Evolutionary conservation across 2,329 filamentous ascomycete genomes (phyloP).

Genomic region (Ophiognomonia clavigignenti-juglandacearum): DNA sequence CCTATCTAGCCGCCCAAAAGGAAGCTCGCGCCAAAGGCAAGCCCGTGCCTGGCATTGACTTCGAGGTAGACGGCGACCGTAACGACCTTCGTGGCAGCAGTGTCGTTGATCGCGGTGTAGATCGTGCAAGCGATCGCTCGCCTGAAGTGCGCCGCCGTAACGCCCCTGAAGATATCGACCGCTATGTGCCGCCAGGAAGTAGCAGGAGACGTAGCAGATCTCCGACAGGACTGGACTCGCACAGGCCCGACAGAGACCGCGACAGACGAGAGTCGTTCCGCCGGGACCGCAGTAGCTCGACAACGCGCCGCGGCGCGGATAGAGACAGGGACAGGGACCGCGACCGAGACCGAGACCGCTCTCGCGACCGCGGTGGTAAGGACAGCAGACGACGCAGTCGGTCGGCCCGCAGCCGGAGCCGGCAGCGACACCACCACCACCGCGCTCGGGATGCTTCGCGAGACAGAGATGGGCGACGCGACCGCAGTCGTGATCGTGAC

Average conservation of each 20-base stretch:
- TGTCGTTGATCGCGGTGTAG: conserved; percentile 16
- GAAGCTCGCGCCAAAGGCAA: conserved; percentile 56
- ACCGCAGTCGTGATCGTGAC: conserved; percentile 30
- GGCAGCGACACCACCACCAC: conserved; percentile 25
- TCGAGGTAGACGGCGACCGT: conserved; percentile 41
- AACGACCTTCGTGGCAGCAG: conserved; percentile 23
- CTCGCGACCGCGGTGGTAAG: conserved; percentile 10
- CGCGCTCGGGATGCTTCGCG: conserved; percentile 27
- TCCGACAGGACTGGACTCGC: conserved; percentile 19
- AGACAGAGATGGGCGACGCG: conserved; percentile 25
- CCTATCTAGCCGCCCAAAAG: conserved; percentile 57
- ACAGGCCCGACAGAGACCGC: conserved; percentile 8
- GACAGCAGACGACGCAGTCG: conserved; percentile 17
- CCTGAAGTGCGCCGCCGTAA: conserved; percentile 35
- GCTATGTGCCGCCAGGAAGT: conserved; percentile 42
- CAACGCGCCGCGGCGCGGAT: neutral
- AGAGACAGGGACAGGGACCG: conserved; percentile 26
- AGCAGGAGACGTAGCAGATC: conserved; percentile 22
- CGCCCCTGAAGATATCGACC: conserved; percentile 39
- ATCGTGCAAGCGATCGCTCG: conserved; percentile 23
- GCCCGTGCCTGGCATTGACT: conserved; percentile 53
- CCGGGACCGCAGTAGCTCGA: neutral
- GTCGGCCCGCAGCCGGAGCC: conserved; percentile 25
- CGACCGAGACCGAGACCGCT: conserved; percentile 21
- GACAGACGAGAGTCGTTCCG: conserved; percentile 24